A percentile compares a stretch with the other conserved stretches of the same genome.
These are phyloP conservation scores for Ascoidea rubescens DNA, from an alignment of 805 yeast genomes.

Conservation along the genomic window DNA sequence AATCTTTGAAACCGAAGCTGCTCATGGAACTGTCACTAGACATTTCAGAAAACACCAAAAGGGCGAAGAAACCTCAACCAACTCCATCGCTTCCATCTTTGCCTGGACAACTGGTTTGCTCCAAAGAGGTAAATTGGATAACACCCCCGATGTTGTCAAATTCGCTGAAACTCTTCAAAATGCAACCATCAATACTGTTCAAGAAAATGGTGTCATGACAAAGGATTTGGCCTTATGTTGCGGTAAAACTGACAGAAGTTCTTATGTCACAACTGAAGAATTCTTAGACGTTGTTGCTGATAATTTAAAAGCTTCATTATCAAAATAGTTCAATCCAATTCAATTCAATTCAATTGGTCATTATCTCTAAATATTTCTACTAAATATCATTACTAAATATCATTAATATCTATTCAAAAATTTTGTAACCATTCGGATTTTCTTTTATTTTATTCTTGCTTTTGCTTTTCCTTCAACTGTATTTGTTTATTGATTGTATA, in stretches of 20 bases:
- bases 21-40: conserved; percentile 98
- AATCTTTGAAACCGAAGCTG: conserved; percentile 92
- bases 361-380: no score
- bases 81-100: conserved; percentile 92
- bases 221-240: conserved; percentile 87
- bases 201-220: conserved; percentile 79
- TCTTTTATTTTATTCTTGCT: no score
- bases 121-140: conserved; percentile 85
- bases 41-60: conserved; percentile 93
- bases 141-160: conserved; percentile 69
- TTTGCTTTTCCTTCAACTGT: no score
- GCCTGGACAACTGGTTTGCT: conserved; percentile 94
- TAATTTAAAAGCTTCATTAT: conserved; percentile 29
- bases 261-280: conserved; percentile 86
- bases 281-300: conserved; percentile 71
- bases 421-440: no score
- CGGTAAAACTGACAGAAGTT: conserved; percentile 71
- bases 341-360: no score
- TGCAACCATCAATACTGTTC: conserved; percentile 80
- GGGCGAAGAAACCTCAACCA: conserved; percentile 94
- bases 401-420: no score
- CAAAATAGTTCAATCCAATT: no score
- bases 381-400: no score
- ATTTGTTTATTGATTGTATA: no score
- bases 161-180: conserved; percentile 71